Conservation (phyloP, 768 basidiomycete species). For the Cyclocybe aegerita region DNA sequence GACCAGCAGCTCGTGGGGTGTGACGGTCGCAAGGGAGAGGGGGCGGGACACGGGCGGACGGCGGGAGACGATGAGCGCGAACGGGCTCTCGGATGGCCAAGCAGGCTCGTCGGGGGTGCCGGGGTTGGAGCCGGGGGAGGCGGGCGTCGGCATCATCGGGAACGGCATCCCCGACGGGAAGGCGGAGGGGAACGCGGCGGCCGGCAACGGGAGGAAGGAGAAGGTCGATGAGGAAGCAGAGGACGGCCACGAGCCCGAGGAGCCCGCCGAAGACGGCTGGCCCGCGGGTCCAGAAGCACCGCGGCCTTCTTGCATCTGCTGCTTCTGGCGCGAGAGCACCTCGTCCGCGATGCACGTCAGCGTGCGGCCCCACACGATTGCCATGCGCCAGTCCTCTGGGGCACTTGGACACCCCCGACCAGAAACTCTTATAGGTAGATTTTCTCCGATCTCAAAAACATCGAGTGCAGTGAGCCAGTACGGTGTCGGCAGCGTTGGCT, state of each 20-base stretch:
- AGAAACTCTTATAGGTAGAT: slow-evolving; percentile 46
- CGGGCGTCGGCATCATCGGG: slow-evolving; percentile 1
- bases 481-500: slow-evolving; percentile 47
- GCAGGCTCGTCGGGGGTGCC: slow-evolving; percentile 35
- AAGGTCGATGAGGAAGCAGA: background rate
- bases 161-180: background rate
- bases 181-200: background rate
- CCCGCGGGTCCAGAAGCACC: background rate
- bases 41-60: slow-evolving; percentile 51
- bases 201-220: background rate
- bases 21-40: slow-evolving; percentile 40
- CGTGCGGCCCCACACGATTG: slow-evolving; percentile 65
- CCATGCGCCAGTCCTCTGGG: slow-evolving; percentile 67
- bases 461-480: slow-evolving; percentile 74
- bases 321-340: slow-evolving; percentile 31
- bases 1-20: slow-evolving; percentile 51
- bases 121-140: background rate
- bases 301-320: background rate
- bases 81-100: slow-evolving; percentile 54
- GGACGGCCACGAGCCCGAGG: background rate
- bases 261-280: background rate
- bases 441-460: slow-evolving; percentile 69
- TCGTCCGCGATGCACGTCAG: slow-evolving; percentile 62
- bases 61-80: slow-evolving; percentile 28
- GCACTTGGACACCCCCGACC: slow-evolving; percentile 24